phyloP scores from a whole-genome alignment of 2,329 filamentous ascomycete genomes.

The Colletotrichum orchidophilum region DNA sequence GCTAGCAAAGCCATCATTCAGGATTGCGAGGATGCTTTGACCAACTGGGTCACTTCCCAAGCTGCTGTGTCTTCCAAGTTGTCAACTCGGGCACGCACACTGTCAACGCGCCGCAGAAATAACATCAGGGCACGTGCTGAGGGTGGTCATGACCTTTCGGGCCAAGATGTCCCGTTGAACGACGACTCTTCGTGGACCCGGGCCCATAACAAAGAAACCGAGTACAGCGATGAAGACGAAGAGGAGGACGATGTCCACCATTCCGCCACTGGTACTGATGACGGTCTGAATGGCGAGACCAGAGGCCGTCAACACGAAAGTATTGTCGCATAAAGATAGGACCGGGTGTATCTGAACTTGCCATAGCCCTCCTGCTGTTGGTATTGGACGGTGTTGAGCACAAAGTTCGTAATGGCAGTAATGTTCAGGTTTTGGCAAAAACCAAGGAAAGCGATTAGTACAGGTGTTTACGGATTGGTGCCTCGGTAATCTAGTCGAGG shows the following conservation, averaged over 20 bases:
- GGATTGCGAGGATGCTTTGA: slow-evolving; percentile 96
- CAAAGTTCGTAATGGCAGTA: slow-evolving; percentile 1
- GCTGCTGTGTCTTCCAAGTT: slow-evolving; percentile 89
- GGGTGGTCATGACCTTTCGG: slow-evolving; percentile 78
- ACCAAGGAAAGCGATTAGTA: neutral
- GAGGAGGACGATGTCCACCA: slow-evolving; percentile 65
- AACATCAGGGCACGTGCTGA: slow-evolving; percentile 74
- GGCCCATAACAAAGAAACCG: slow-evolving; percentile 68
- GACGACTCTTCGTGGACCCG: slow-evolving; percentile 88
- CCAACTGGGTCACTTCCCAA: slow-evolving; percentile 94
- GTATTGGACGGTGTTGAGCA: neutral
- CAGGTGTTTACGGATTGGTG: slow-evolving; percentile 22
- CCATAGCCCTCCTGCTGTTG: neutral
- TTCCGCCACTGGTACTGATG: slow-evolving; percentile 62
- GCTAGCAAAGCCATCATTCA: slow-evolving; percentile 99
- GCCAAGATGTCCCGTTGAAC: slow-evolving; percentile 81
- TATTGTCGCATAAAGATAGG: slow-evolving; percentile 51
- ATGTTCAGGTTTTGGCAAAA: neutral
- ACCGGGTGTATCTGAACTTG: neutral
- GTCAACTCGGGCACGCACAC: slow-evolving; percentile 84
- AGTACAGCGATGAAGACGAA: slow-evolving; percentile 71
- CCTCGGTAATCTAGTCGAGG: slow-evolving; percentile 21
- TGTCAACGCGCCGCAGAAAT: slow-evolving; percentile 85
- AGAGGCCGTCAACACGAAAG: slow-evolving; percentile 65
- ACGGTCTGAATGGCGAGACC: slow-evolving; percentile 63